phyloP scores from a whole-genome alignment of 768 basidiomycete genomes.

The Rhodotorula graminis region DNA sequence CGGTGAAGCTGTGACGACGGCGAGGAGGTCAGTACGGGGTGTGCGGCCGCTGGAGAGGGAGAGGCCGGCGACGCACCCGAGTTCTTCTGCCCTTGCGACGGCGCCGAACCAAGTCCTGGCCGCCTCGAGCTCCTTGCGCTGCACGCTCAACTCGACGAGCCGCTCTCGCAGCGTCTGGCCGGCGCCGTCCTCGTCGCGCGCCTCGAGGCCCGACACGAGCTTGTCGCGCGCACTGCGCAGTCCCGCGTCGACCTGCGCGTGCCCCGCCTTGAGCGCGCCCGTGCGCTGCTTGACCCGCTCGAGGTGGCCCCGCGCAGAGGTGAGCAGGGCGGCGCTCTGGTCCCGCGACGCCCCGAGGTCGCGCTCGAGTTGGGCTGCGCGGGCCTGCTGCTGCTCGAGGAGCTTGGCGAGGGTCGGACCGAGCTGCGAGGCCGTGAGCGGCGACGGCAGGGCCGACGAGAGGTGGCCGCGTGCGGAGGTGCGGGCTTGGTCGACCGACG shows the following conservation, averaged over 20 bases:
- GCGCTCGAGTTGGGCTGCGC: not conserved
- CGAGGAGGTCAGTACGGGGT: too few relatives aligned
- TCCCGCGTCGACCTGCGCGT: slow-evolving; percentile 16
- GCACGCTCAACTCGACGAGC: slow-evolving; percentile 70
- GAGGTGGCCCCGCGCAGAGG: not conserved
- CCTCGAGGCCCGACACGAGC: slow-evolving; percentile 24
- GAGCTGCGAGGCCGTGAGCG: slow-evolving; percentile 1
- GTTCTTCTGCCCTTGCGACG: slow-evolving; percentile 62
- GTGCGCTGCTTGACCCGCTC: not conserved
- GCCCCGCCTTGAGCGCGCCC: not conserved
- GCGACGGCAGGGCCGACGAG: not conserved
- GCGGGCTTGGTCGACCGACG: not conserved
- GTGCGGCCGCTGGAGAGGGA: not conserved
- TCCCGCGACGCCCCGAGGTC: slow-evolving; percentile 6
- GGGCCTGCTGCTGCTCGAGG: not conserved
- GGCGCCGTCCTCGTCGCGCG: slow-evolving; percentile 1
- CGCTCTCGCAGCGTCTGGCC: slow-evolving; percentile 71
- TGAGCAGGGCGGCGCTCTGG: not conserved
- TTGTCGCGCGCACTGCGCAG: slow-evolving; percentile 23
- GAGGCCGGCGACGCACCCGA: slow-evolving; percentile 60
- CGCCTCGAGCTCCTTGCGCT: slow-evolving; percentile 67
- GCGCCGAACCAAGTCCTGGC: slow-evolving; percentile 72
- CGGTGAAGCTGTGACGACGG: slow-evolving; percentile 18
- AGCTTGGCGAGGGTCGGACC: not conserved
- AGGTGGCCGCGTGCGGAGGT: not conserved